Evolutionary conservation across 2,329 filamentous ascomycete genomes (phyloP).

Genomic region (Diaporthe vaccinii): DNA sequence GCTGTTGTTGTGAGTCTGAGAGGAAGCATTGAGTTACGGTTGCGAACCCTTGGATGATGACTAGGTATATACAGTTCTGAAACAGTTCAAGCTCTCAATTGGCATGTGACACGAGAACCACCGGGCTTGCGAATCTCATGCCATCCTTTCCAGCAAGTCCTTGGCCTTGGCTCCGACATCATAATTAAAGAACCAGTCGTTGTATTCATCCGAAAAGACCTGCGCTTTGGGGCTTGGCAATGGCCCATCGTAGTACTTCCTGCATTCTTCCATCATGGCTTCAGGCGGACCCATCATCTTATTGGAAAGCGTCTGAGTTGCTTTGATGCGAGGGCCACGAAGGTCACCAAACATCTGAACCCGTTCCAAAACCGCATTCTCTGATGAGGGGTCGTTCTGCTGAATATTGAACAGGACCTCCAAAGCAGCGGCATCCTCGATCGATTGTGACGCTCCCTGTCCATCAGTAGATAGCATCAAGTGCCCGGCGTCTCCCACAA

Average conservation of each 20-base stretch:
- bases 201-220: slow-evolving; percentile 21
- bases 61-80: no score
- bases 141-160: not conserved
- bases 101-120: no score
- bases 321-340: slow-evolving; percentile 17
- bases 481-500: slow-evolving; percentile 17
- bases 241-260: slow-evolving; percentile 9
- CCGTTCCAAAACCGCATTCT: slow-evolving; percentile 1
- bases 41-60: no score
- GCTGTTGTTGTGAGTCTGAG: no score
- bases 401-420: not conserved
- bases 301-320: slow-evolving; percentile 16
- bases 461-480: slow-evolving; percentile 24
- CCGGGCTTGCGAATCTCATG: not conserved
- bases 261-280: slow-evolving; percentile 21
- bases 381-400: not conserved
- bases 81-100: no score
- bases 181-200: slow-evolving; percentile 22
- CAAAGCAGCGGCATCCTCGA: slow-evolving; percentile 20
- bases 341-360: slow-evolving; percentile 27
- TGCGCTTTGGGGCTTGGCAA: slow-evolving; percentile 14
- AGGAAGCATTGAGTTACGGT: no score
- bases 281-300: slow-evolving; percentile 21
- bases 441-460: slow-evolving; percentile 13
- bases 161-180: not conserved